Base-by-base conservation (phyloP, 2,329 filamentous ascomycete species). In the Pleomassaria siparia region DNA sequence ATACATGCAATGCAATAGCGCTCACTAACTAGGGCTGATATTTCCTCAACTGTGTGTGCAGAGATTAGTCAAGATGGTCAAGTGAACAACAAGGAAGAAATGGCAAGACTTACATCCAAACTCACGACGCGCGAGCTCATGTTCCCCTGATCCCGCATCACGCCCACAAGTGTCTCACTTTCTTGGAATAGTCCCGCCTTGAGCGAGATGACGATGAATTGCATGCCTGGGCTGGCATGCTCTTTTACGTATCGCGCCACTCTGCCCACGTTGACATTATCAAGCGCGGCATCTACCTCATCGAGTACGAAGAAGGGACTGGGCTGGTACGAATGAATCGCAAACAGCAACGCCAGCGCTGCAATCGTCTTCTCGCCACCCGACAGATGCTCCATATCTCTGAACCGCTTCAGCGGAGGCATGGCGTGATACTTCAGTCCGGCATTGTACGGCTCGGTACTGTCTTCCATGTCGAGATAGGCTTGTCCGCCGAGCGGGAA, bases 341-440 rank as follows among this genome's bases (percentile, higher is more conserved):
- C 94, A 69, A 99, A 99, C 4, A 99, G 81, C 32, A 99, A 80
- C n/a, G 94, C 94, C 30, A 99, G 78, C 12, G 94, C 94, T 1
- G 94, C 94, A 86, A 99, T 99, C 0, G 94, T 99, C 79, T 99
- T 99, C 74, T 99, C 94, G 46, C 94, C 94, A 62, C 94, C 94
- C 1, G 90, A 96, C 9, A 99, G 78, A 69, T 96, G 94, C 72
- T 99, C 94, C 94, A 99, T 99, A 71, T 99, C 95, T 61, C 94
- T 84, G 82, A 99, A 99, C 37, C 94, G 90, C 76, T 99, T 99
- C 53, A 96, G 83, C 1, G 94, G 94, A 16, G 94, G 94, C 91
- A 97, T 99, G 53, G 94, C 95, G 69, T 97, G 91, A 73, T 99
- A 99, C 67, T 96, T 96, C 73, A 99, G 91, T 25, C 94, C 94